Evolutionary conservation across 2,329 filamentous ascomycete species (phyloP).

Genomic region (Paradendryphiella salina): DNA sequence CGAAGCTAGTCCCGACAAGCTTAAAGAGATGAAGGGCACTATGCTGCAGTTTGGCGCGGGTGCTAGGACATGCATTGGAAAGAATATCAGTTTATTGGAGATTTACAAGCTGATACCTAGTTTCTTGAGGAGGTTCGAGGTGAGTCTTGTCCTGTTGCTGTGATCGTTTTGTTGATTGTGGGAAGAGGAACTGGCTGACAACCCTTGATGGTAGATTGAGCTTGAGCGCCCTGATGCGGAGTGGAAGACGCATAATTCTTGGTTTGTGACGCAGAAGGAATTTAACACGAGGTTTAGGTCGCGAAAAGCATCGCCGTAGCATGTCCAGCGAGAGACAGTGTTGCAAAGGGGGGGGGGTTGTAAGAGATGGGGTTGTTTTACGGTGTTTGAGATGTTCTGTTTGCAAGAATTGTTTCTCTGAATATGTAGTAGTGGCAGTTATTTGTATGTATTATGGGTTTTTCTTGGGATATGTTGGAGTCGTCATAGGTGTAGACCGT

Average conservation of each 20-base stretch:
- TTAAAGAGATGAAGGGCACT: conserved; percentile 68
- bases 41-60: conserved; percentile 77
- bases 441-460: too few species aligned
- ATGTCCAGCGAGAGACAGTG: too few species aligned
- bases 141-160: conserved; percentile 36
- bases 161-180: too few species aligned
- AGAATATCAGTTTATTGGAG: conserved; percentile 55
- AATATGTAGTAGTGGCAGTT: too few species aligned
- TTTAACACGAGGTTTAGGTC: conserved; percentile 52
- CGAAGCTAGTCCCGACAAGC: conserved; percentile 57
- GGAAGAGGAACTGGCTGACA: background rate
- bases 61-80: conserved; percentile 67
- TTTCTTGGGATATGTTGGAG: too few species aligned
- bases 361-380: too few species aligned
- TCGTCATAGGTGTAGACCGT: too few species aligned
- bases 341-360: too few species aligned
- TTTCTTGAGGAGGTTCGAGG: conserved; percentile 67
- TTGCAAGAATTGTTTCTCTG: too few species aligned
- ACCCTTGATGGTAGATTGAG: conserved; percentile 31
- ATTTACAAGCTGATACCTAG: conserved; percentile 57
- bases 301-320: conserved; percentile 12
- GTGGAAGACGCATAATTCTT: conserved; percentile 57
- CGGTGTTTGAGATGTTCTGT: too few species aligned
- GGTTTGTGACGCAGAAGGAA: conserved; percentile 56
- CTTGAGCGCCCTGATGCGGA: conserved; percentile 47